phyloP scores from a whole-genome alignment of 768 basidiomycete genomes.

The Lactarius pseudohatsudake region DNA sequence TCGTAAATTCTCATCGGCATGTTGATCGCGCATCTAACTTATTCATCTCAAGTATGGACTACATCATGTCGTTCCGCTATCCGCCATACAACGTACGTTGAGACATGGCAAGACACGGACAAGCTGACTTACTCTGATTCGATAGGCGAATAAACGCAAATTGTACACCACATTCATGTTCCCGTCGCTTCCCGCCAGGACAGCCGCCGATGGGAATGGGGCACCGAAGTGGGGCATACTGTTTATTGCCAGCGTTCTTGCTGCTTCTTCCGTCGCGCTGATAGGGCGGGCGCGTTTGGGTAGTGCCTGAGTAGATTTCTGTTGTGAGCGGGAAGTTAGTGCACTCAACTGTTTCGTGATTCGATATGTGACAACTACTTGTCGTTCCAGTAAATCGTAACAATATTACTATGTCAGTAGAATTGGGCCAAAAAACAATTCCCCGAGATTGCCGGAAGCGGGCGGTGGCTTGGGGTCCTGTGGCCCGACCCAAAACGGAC shows the following conservation, averaged over 20 bases:
- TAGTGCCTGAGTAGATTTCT: background rate
- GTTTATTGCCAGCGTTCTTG: conserved; percentile 46
- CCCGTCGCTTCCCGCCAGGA: conserved; percentile 46
- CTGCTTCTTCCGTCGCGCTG: conserved; percentile 34
- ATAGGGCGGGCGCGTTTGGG: conserved; percentile 10
- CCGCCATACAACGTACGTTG: conserved; percentile 42
- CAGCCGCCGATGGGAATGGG: conserved; percentile 29
- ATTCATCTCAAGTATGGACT: conserved; percentile 35
- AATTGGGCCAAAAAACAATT: no score
- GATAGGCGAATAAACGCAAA: conserved; percentile 33
- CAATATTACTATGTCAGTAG: no score
- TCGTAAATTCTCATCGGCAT: conserved; percentile 17
- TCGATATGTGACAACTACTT: background rate
- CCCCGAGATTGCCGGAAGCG: no score
- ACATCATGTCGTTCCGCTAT: conserved; percentile 37
- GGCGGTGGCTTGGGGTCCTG: no score
- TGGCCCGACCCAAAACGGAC: no score
- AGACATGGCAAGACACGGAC: background rate
- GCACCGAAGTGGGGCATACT: conserved; percentile 29
- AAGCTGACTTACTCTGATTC: background rate
- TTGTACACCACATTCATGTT: conserved; percentile 32
- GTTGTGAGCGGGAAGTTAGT: background rate
- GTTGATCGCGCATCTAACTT: background rate
- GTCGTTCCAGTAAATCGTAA: background rate
- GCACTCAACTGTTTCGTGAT: background rate